Conservation (phyloP, 495 filamentous ascomycete species). For the Aspergillus sclerotioniger region DNA sequence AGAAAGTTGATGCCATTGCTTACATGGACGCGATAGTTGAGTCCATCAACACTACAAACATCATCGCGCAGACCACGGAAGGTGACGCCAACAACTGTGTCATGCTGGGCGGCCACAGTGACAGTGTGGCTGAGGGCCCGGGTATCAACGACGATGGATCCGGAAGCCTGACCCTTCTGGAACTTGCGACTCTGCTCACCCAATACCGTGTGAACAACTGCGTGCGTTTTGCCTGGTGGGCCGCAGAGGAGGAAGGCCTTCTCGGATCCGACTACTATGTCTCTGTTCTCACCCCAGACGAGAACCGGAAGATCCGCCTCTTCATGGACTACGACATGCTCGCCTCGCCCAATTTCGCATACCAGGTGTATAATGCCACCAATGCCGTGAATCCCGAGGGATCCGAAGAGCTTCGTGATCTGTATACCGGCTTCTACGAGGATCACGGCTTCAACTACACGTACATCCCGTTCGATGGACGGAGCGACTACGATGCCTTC, state of each 20-base stretch:
- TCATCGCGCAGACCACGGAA: slow-evolving; percentile 59
- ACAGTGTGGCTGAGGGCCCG: slow-evolving; percentile 58
- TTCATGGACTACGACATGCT: slow-evolving; percentile 80
- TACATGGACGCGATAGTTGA: slow-evolving; percentile 52
- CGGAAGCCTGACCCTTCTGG: slow-evolving; percentile 61
- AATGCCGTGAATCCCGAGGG: slow-evolving; percentile 60
- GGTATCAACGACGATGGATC: slow-evolving; percentile 70
- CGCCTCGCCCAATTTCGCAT: slow-evolving; percentile 63
- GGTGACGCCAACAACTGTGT: slow-evolving; percentile 63
- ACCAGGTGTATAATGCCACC: slow-evolving; percentile 65
- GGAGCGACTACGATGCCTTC: slow-evolving; percentile 67
- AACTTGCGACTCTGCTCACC: slow-evolving; percentile 57
- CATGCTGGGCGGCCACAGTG: slow-evolving; percentile 62
- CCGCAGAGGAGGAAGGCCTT: slow-evolving; percentile 62
- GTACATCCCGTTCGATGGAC: slow-evolving; percentile 59
- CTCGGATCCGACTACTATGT: slow-evolving; percentile 62
- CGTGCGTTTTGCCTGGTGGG: slow-evolving; percentile 68
- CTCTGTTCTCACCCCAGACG: slow-evolving; percentile 43
- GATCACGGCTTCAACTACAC: slow-evolving; percentile 40
- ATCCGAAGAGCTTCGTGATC: slow-evolving; percentile 58
- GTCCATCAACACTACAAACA: slow-evolving; percentile 53
- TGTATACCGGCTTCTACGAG: slow-evolving; percentile 60
- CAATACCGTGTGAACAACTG: slow-evolving; percentile 60
- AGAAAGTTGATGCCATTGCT: slow-evolving; percentile 49
- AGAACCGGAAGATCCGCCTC: slow-evolving; percentile 55